Evolutionary conservation across 78 protist species (phyloP).

Genomic region (Protostelium mycophagum): DNA sequence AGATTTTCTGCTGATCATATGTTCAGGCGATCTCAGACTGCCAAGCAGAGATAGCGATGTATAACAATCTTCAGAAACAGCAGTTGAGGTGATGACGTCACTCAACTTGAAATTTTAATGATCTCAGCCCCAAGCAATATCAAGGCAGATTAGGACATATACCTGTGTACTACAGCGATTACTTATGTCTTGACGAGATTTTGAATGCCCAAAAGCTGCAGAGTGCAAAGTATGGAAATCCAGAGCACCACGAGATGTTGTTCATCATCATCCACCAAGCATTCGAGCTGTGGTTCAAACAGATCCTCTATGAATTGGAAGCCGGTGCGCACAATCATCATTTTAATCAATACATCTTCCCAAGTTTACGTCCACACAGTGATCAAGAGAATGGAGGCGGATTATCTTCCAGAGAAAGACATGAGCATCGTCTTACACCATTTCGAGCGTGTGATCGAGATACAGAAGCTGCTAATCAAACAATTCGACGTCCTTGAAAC

Average conservation of each 20-base stretch:
- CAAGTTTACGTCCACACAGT: not conserved
- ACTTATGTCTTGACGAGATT: conserved; percentile 40
- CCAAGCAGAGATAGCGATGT: not conserved
- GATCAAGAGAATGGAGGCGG: not conserved
- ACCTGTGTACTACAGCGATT: conserved; percentile 54
- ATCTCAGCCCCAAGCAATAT: not conserved
- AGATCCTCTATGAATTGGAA: conserved; percentile 67
- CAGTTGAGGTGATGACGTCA: not conserved
- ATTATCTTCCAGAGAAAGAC: not conserved
- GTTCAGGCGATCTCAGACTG: not conserved
- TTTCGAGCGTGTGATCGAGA: conserved; percentile 41
- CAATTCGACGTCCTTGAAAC: conserved; percentile 74
- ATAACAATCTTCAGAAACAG: no score
- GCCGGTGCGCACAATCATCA: not conserved
- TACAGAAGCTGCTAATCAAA: conserved; percentile 44
- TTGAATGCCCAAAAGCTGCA: conserved; percentile 31
- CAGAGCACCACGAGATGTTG: conserved; percentile 72
- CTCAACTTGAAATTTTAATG: not conserved
- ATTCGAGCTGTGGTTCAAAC: conserved; percentile 83
- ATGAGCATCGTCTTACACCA: conserved; percentile 36
- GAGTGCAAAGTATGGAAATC: conserved; percentile 34
- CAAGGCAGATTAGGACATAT: not conserved
- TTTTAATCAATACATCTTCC: not conserved
- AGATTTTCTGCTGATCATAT: not conserved
- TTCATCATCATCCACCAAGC: conserved; percentile 79